Evolutionary conservation across 441 rosid species (phyloP).

Genomic region (Raphanus hybrid): DNA sequence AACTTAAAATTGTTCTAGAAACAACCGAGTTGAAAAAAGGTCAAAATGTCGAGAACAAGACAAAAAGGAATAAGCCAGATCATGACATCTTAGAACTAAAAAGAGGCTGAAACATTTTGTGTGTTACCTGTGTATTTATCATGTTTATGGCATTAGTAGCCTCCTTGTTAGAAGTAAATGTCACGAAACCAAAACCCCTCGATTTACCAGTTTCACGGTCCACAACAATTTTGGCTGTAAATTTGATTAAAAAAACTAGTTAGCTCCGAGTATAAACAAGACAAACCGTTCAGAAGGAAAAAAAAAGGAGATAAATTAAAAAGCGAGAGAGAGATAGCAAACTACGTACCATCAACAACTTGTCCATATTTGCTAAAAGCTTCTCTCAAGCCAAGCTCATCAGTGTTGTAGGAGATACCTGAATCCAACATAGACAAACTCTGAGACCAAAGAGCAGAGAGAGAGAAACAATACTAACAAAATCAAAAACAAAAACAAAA

Average conservation of each 20-base stretch:
- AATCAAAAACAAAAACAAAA: background rate
- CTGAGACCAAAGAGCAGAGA: background rate
- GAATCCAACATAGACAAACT: background rate
- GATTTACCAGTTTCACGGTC: constrained; percentile 95
- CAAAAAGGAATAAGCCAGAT: constrained; percentile 19
- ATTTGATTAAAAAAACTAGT: background rate
- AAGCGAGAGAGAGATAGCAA: background rate
- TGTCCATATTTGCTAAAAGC: background rate
- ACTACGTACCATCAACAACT: background rate
- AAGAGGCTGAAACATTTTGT: constrained; percentile 1
- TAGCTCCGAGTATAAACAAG: constrained; percentile 4
- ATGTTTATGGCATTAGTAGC: constrained; percentile 68
- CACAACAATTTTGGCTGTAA: constrained; percentile 76
- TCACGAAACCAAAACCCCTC: constrained; percentile 91
- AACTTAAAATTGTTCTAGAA: too few species aligned
- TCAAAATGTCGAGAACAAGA: too few species aligned
- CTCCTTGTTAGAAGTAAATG: constrained; percentile 52
- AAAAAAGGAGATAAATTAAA: background rate
- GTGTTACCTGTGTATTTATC: constrained; percentile 67
- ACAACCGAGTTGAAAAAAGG: background rate
- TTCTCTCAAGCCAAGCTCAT: background rate
- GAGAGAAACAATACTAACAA: background rate
- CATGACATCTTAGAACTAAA: constrained; percentile 2
- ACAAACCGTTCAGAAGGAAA: background rate
- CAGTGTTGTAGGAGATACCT: background rate